Evolutionary conservation across 345 rosid species (phyloP).

Genomic region (Salix koriyanagi): DNA sequence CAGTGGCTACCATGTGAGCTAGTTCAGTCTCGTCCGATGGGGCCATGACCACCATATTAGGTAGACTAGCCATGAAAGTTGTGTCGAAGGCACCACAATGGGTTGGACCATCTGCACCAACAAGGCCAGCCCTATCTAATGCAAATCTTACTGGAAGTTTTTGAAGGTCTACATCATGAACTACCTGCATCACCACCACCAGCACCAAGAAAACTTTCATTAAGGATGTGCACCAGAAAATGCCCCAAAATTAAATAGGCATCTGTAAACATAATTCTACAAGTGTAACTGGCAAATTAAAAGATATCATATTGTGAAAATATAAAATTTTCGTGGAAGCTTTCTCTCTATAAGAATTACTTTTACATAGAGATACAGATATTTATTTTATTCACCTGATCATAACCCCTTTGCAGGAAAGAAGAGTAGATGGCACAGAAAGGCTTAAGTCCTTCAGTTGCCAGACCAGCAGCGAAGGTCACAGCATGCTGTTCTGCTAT

Average conservation of each 20-base stretch:
- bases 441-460: conserved; percentile 47
- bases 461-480: conserved; percentile 54
- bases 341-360: no score
- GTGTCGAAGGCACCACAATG: conserved; percentile 54
- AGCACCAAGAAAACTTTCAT: background rate
- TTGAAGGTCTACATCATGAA: conserved; percentile 53
- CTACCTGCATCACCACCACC: conserved; percentile 27
- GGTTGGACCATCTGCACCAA: conserved; percentile 56
- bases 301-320: no score
- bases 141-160: conserved; percentile 54
- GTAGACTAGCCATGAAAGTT: conserved; percentile 52
- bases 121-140: conserved; percentile 45
- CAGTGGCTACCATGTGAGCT: conserved; percentile 55
- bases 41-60: conserved; percentile 62
- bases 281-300: no score
- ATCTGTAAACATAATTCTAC: no score
- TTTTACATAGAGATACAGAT: no score
- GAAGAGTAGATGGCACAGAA: conserved; percentile 57
- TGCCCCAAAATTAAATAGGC: no score
- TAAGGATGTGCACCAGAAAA: no score
- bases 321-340: no score
- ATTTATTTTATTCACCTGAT: conserved; percentile 29
- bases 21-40: conserved; percentile 50
- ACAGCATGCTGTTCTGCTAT: conserved; percentile 57
- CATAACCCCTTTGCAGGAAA: conserved; percentile 48